Conservation (phyloP, 2,329 filamentous ascomycete species). For the Sporothrix globosa region DNA sequence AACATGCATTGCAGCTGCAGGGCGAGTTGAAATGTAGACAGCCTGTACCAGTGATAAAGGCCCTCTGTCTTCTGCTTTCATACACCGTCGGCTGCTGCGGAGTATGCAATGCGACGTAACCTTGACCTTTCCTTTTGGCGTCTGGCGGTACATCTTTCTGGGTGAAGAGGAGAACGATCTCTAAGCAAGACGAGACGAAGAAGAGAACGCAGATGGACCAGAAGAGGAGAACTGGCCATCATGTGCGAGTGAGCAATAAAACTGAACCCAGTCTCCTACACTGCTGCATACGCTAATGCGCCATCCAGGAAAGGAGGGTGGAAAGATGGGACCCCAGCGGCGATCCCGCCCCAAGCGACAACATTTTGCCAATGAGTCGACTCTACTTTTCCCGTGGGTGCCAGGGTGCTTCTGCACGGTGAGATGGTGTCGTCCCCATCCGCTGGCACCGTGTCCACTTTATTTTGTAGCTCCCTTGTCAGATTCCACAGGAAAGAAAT, state of each 20-base stretch:
- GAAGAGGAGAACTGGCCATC: background rate
- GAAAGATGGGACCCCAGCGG: background rate
- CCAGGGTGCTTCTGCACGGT: too few species aligned
- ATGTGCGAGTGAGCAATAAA: background rate
- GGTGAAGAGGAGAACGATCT: background rate
- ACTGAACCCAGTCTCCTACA: background rate
- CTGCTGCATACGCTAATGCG: slow-evolving; percentile 17
- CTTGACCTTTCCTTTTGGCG: background rate
- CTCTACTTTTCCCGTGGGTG: too few species aligned
- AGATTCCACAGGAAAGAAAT: too few species aligned
- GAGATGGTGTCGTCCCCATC: background rate
- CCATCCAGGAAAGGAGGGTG: too few species aligned
- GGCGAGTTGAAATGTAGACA: background rate
- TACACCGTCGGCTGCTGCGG: too few species aligned
- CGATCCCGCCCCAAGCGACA: slow-evolving; percentile 21
- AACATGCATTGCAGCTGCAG: slow-evolving; percentile 15
- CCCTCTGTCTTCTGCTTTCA: too few species aligned
- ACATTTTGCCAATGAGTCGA: background rate
- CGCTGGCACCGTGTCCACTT: slow-evolving; percentile 12
- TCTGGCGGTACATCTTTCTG: background rate
- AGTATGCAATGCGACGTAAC: slow-evolving; percentile 4
- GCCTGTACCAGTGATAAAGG: background rate
- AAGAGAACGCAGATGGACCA: background rate
- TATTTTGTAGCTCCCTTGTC: background rate
- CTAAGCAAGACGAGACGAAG: background rate